Evolutionary conservation across 345 rosid species (phyloP), one percentile per base, ranked within the genome.

Genomic region (Moricandia arvensis): DNA sequence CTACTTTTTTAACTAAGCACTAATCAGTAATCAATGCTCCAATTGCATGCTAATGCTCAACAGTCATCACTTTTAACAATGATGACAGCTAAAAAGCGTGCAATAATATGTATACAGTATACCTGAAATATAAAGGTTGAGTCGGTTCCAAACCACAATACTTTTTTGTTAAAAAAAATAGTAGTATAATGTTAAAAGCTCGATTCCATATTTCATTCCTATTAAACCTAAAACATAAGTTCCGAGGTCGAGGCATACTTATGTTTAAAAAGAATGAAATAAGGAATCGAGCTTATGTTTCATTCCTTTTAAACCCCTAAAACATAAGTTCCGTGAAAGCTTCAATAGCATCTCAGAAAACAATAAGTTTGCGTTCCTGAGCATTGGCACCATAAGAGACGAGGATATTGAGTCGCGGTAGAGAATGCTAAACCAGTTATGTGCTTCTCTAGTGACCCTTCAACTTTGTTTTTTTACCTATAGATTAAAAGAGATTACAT

Each of bases 41-140:
- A n/a, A n/a, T n/a, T n/a, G n/a, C n/a, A n/a, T n/a, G n/a, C n/a
- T n/a, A n/a, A n/a, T n/a, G 51, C 71, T 43, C 64, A 8, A 54
- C 59, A 41, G 11, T 64, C 26, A n/a, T 64, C 75, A 71, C 75
- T 77, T 71, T 77, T n/a, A 54, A 49, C 70, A 53, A 69, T 69
- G 70, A 53, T 41, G 49, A 41, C 49, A 41, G 49, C 49, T 12
- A 41, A 41, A 41, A 41, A n/a, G 49, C 49, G 49, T 41, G 49
- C 49, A 41, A 41, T 41, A 41, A 41, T 41, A 41, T 4, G 49
- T 41, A 4, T 41, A 41, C 49, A n/a, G n/a, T n/a, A n/a, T n/a
- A n/a, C n/a, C 49, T 12, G 49, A 41, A 41, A 41, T 41, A 41
- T 41, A 41, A 41, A 41, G 49, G 49, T 41, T 41, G 49, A 41